phyloP scores from a whole-genome alignment of 768 basidiomycete genomes.

The Kondoa subrosea region DNA sequence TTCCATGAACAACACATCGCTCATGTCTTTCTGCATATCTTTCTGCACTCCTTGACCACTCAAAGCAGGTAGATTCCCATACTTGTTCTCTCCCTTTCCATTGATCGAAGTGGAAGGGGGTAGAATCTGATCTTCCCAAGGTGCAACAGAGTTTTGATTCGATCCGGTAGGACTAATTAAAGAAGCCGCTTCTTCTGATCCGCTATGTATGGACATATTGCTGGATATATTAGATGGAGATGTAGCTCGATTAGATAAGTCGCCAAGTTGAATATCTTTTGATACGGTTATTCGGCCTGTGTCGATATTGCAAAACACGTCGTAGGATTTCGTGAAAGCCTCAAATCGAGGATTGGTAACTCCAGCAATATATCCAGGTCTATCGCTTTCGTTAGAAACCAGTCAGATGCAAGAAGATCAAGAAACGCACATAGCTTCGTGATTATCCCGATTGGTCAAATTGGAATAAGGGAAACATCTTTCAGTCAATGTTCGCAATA shows the following conservation, averaged over 20 bases:
- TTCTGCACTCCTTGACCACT: too few species aligned
- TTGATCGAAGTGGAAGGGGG: too few species aligned
- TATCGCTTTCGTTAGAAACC: slow-evolving; percentile 28
- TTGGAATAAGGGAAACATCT: slow-evolving; percentile 92
- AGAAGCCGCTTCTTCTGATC: too few species aligned
- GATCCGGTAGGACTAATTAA: background rate
- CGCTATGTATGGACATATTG: slow-evolving; percentile 19
- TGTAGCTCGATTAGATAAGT: slow-evolving; percentile 27
- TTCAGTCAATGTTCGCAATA: slow-evolving; percentile 71
- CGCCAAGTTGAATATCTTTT: slow-evolving; percentile 50
- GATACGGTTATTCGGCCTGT: slow-evolving; percentile 70
- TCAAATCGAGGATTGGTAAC: slow-evolving; percentile 97
- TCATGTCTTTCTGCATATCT: slow-evolving; percentile 39
- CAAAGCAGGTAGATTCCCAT: too few species aligned
- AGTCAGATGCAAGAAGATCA: background rate
- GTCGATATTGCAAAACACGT: slow-evolving; percentile 79
- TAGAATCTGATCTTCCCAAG: background rate
- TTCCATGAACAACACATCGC: slow-evolving; percentile 79
- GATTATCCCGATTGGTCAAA: slow-evolving; percentile 60
- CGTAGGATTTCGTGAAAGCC: slow-evolving; percentile 61
- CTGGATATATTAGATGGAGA: background rate
- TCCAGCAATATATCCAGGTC: slow-evolving; percentile 85
- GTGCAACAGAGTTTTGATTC: background rate
- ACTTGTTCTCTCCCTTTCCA: too few species aligned
- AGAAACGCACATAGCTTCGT: slow-evolving; percentile 39